phyloP scores from a whole-genome alignment of 768 basidiomycete genomes.

The Paxillus ammoniavirescens region DNA sequence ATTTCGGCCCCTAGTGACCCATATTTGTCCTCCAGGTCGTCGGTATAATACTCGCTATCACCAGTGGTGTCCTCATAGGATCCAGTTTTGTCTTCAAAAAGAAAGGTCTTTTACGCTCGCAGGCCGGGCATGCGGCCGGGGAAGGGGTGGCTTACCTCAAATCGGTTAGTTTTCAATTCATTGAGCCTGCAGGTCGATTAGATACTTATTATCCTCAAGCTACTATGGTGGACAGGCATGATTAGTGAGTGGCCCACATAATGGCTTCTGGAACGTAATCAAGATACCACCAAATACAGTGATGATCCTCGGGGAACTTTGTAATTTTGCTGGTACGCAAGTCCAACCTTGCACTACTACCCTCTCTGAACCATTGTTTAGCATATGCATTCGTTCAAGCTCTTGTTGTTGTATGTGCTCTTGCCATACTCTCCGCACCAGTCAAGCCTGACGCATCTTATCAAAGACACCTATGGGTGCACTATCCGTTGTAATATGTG shows the following conservation, averaged over 20 bases:
- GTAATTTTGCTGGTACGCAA: conserved; percentile 77
- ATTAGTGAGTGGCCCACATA: conserved; percentile 50
- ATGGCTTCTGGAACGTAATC: no score
- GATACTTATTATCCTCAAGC: conserved; percentile 37
- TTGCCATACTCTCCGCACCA: not conserved
- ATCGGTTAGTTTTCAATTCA: conserved; percentile 54
- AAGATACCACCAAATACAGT: conserved; percentile 37
- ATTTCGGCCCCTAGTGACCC: not conserved
- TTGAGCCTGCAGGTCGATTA: not conserved
- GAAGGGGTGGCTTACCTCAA: conserved; percentile 95
- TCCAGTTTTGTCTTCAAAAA: conserved; percentile 97
- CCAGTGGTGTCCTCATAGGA: conserved; percentile 87
- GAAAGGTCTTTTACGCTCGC: conserved; percentile 80
- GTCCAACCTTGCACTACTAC: conserved; percentile 4
- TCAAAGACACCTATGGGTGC: conserved; percentile 89
- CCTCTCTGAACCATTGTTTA: conserved; percentile 26
- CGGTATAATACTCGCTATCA: conserved; percentile 73
- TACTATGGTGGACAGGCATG: conserved; percentile 96
- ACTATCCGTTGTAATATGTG: conserved; percentile 93
- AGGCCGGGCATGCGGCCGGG: conserved; percentile 75
- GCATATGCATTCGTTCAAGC: conserved; percentile 91
- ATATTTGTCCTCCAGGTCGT: conserved; percentile 49
- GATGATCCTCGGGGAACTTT: conserved; percentile 90
- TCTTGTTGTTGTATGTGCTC: conserved; percentile 75
- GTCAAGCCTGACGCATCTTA: conserved; percentile 2